A percentile compares a stretch with the other conserved stretches of the same genome.
Evolutionary conservation across 2,329 filamentous ascomycete species (phyloP).

Genomic region (Neofusicoccum laricinum): DNA sequence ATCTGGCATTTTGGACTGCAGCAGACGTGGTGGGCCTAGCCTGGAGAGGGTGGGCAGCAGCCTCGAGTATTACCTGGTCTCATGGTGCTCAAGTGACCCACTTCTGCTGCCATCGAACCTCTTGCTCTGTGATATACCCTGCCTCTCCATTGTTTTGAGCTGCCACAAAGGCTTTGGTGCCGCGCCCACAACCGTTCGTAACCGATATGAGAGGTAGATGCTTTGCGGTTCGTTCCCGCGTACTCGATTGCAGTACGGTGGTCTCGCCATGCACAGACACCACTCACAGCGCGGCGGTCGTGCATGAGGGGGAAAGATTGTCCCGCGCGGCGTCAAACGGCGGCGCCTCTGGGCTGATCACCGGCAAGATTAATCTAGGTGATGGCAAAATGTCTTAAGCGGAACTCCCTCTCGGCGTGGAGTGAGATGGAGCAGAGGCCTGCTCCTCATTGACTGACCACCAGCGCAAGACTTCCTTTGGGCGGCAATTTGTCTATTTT

Average conservation of each 20-base stretch:
- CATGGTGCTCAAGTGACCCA: not conserved
- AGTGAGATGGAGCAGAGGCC: not conserved
- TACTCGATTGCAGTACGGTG: conserved; percentile 6
- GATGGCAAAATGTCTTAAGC: conserved; percentile 5
- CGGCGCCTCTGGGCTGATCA: not conserved
- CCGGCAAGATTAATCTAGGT: not conserved
- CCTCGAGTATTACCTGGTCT: not conserved
- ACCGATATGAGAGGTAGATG: not conserved
- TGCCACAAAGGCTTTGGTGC: not conserved
- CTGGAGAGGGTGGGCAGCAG: not conserved
- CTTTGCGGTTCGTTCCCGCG: conserved; percentile 9
- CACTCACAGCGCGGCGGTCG: not conserved
- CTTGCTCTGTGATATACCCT: not conserved
- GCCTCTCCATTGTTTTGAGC: not conserved
- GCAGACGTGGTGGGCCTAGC: not conserved
- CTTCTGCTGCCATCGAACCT: not conserved
- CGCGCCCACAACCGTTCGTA: not conserved
- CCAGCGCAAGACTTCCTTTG: not conserved
- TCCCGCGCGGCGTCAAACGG: conserved; percentile 10
- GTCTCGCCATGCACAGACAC: conserved; percentile 15
- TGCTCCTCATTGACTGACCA: not conserved
- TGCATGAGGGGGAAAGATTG: conserved; percentile 7
- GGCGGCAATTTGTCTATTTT: conserved; percentile 4
- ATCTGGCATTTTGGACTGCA: not conserved
- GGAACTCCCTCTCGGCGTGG: not conserved